Conservation (phyloP, 2,329 filamentous ascomycete genomes). For the Arthrobotrys conoides region DNA sequence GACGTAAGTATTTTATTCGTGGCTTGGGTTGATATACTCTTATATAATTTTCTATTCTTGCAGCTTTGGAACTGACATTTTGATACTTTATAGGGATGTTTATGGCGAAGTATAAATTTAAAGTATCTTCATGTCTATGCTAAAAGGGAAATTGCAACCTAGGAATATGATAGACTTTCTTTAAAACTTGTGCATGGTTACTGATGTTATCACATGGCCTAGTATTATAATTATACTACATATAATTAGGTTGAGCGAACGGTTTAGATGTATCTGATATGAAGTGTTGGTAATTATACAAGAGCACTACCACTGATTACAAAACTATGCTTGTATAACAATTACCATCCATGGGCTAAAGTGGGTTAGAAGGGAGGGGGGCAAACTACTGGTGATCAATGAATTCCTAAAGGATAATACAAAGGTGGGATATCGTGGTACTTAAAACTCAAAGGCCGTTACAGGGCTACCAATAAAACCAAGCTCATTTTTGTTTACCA, state of each 20-base stretch:
- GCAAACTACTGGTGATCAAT: neutral
- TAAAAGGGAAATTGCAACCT: neutral
- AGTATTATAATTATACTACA: too few relatives aligned
- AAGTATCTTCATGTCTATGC: neutral
- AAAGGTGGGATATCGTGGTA: conserved; percentile 54
- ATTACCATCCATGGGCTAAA: conserved; percentile 37
- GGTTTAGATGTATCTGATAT: conserved; percentile 10
- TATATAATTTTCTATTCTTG: neutral
- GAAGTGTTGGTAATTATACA: conserved; percentile 49
- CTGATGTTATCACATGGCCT: too few relatives aligned
- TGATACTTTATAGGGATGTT: conserved; percentile 66
- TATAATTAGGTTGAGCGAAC: neutral
- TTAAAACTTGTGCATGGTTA: too few relatives aligned
- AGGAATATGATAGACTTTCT: too few relatives aligned
- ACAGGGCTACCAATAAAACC: conserved; percentile 18
- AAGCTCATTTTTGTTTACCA: conserved; percentile 30
- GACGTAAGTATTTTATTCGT: conserved; percentile 65
- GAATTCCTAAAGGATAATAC: conserved; percentile 32
- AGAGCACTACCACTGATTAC: conserved; percentile 45
- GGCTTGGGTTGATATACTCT: neutral
- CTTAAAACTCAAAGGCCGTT: conserved; percentile 32
- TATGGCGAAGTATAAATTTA: conserved; percentile 68
- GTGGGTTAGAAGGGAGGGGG: neutral
- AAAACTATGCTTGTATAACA: conserved; percentile 39
- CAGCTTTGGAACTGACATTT: neutral